Percentiles rank a stretch among this genome's conserved stretches.
Evolutionary conservation across 2,329 filamentous ascomycete species (phyloP).

Genomic region (Chaetoscypha palmicola): DNA sequence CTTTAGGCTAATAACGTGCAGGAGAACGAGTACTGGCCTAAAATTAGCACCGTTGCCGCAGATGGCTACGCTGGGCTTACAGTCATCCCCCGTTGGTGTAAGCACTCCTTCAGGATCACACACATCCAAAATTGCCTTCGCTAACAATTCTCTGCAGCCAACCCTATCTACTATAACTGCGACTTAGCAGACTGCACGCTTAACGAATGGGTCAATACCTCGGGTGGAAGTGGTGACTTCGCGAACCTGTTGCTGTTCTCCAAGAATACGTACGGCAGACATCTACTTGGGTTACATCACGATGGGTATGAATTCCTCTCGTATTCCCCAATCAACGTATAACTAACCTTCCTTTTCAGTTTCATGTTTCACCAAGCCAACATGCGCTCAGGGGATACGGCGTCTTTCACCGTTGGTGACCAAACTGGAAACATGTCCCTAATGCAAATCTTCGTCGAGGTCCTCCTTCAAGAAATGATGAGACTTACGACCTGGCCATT

Average conservation of each 20-base stretch:
- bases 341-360: background rate
- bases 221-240: constrained; percentile 45
- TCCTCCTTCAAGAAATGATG: constrained; percentile 23
- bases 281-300: constrained; percentile 43
- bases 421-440: constrained; percentile 15
- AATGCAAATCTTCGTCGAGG: constrained; percentile 20
- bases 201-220: constrained; percentile 53
- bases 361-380: constrained; percentile 36
- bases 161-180: constrained; percentile 30
- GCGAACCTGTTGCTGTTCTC: constrained; percentile 43
- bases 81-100: constrained; percentile 48
- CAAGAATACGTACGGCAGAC: constrained; percentile 43
- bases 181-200: constrained; percentile 47
- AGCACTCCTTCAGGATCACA: background rate
- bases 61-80: constrained; percentile 51
- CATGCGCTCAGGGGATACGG: constrained; percentile 41
- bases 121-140: background rate
- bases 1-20: background rate
- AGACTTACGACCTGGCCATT: constrained; percentile 44
- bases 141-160: background rate
- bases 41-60: constrained; percentile 41
- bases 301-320: constrained; percentile 3
- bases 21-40: constrained; percentile 42
- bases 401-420: constrained; percentile 11
- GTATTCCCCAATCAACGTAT: background rate